Evolutionary conservation across 441 rosid genomes (phyloP).

Genomic region (Erysimum pusillum): DNA sequence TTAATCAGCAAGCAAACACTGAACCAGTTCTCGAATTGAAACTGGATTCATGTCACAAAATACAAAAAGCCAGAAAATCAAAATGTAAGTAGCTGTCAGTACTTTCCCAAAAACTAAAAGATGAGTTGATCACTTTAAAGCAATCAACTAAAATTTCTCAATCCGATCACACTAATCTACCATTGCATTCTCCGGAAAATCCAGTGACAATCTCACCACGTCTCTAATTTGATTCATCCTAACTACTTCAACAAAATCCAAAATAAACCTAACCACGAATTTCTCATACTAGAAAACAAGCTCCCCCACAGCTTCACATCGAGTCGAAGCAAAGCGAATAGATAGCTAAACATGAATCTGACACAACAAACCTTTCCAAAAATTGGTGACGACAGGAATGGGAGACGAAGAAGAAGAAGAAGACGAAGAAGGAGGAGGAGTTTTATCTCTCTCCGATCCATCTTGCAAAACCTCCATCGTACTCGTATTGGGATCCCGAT

Average conservation of each 20-base stretch:
- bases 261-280: slow-evolving; percentile 16
- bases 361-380: slow-evolving; percentile 84
- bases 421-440: slow-evolving; percentile 46
- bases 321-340: slow-evolving; percentile 22
- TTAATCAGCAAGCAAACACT: not conserved
- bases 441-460: slow-evolving; percentile 83
- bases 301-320: slow-evolving; percentile 7
- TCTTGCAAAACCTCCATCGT: slow-evolving; percentile 73
- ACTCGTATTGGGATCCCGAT: slow-evolving; percentile 49
- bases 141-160: slow-evolving; percentile 22
- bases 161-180: slow-evolving; percentile 40
- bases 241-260: slow-evolving; percentile 19
- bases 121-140: slow-evolving; percentile 1
- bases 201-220: slow-evolving; percentile 10
- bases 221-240: slow-evolving; percentile 24
- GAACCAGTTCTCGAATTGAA: not conserved
- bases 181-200: slow-evolving; percentile 18
- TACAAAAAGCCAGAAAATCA: not conserved
- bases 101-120: not conserved
- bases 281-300: slow-evolving; percentile 18
- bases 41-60: not conserved
- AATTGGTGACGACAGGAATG: slow-evolving; percentile 75
- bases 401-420: slow-evolving; percentile 78
- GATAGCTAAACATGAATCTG: slow-evolving; percentile 18
- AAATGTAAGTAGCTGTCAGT: slow-evolving; percentile 11